These are phyloP conservation scores for Naganishia sp. DNA, from an alignment of 1,284 basidiomycete species.

Conservation along the genomic window DNA sequence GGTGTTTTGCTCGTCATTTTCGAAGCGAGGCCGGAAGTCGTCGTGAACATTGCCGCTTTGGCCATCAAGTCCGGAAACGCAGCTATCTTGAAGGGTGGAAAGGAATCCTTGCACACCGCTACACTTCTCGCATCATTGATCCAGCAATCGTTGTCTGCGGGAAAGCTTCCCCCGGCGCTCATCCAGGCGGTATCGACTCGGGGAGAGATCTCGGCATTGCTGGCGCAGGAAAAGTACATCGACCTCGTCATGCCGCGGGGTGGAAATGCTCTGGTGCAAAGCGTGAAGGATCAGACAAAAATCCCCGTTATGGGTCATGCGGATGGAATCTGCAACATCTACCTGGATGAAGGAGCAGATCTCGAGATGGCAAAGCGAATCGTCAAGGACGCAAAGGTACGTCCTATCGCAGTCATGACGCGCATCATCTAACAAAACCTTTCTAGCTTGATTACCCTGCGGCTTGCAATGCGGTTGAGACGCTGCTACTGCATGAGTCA, in stretches of 20 bases:
- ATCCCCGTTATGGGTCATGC: slow-evolving; percentile 99
- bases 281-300: slow-evolving; percentile 83
- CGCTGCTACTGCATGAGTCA: slow-evolving; percentile 77
- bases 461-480: slow-evolving; percentile 93
- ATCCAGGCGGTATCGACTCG: slow-evolving; percentile 92
- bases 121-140: slow-evolving; percentile 76
- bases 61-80: slow-evolving; percentile 97
- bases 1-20: slow-evolving; percentile 97
- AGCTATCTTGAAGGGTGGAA: slow-evolving; percentile 95
- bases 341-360: slow-evolving; percentile 80
- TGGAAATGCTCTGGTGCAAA: slow-evolving; percentile 83
- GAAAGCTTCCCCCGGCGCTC: slow-evolving; percentile 73
- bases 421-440: not conserved
- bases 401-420: slow-evolving; percentile 30
- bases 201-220: slow-evolving; percentile 83
- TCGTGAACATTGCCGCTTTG: slow-evolving; percentile 93
- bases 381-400: slow-evolving; percentile 87
- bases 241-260: slow-evolving; percentile 97
- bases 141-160: slow-evolving; percentile 70
- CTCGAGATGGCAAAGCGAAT: slow-evolving; percentile 75
- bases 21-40: slow-evolving; percentile 95
- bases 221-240: slow-evolving; percentile 86
- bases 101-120: slow-evolving; percentile 81
- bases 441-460: slow-evolving; percentile 86
- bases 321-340: slow-evolving; percentile 89